Evolutionary conservation across 169 alveolate species (phyloP), one percentile per base, ranked within the genome.

Genomic region (Cyclospora cayetanensis): DNA sequence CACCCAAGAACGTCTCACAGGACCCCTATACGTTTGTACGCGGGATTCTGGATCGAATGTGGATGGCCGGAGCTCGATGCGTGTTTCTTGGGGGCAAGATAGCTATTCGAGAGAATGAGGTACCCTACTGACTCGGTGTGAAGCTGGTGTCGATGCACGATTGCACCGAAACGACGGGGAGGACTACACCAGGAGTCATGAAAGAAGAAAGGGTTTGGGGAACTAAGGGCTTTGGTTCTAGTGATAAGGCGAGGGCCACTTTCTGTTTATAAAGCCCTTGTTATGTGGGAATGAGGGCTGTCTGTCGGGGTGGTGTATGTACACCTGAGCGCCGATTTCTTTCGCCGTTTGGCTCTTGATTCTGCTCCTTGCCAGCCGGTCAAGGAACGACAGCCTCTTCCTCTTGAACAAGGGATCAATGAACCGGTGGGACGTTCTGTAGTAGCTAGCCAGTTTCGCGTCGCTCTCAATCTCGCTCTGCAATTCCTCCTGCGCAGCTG

Each of bases 201-300:
- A n/a, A n/a, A n/a, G n/a, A n/a, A n/a, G n/a, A n/a, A n/a, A n/a
- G n/a, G n/a, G n/a, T n/a, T n/a, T n/a, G n/a, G n/a, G n/a, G n/a
- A n/a, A n/a, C n/a, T n/a, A n/a, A n/a, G n/a, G n/a, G n/a, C n/a
- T n/a, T n/a, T n/a, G n/a, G n/a, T 11, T 4, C 15, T 29, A 90
- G 72, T 76, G 90, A n/a, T 39, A 90, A 18, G 93, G 93, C 34
- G 93, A 90, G 7, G 93, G 93, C 93, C 93, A 90, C 29, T 20
- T 27, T n/a, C 90, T 29, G 63, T 74, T 74, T 29, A 79, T n/a
- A 11, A 41, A 35, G 20, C 93, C 93, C 25, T 90, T 90, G 90
- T 90, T 90, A 46, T 70, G 55, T 18, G 93, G 93, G 89, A 88
- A 90, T 34, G 41, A 29, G 15, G 43, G 43, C 77, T 37, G 34